Conservation (phyloP, 176 grass and related monocot genomes). For the Zoysia japonica region DNA sequence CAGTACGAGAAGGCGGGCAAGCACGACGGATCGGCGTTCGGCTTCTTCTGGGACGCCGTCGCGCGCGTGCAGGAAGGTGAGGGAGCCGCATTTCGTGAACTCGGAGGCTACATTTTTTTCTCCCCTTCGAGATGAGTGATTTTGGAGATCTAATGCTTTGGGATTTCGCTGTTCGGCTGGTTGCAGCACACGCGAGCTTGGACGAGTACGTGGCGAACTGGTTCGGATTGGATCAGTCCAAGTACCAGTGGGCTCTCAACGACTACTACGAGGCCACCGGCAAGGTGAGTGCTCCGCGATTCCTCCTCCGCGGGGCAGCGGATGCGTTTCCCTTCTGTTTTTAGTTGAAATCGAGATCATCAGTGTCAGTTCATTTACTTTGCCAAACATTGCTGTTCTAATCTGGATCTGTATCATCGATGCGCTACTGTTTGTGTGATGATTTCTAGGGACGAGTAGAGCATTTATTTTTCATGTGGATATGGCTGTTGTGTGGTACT, state of each 20-base stretch:
- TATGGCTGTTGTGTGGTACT: conserved; percentile 24
- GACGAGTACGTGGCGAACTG: conserved; percentile 87
- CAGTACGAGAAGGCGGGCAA: conserved; percentile 64
- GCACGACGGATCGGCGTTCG: conserved; percentile 62
- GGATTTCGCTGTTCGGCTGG: not conserved
- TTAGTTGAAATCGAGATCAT: conserved; percentile 26
- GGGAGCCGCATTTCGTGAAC: conserved; percentile 1
- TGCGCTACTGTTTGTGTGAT: not conserved
- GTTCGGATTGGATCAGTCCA: conserved; percentile 93
- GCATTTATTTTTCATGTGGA: not conserved
- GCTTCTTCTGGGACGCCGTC: conserved; percentile 92
- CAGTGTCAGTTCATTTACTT: conserved; percentile 20
- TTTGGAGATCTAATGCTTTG: conserved; percentile 21
- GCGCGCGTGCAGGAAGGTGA: conserved; percentile 85
- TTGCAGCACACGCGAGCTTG: conserved; percentile 63
- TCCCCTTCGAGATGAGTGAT: not conserved
- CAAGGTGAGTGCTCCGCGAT: conserved; percentile 56
- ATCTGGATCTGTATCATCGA: conserved; percentile 34
- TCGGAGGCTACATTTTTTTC: not conserved
- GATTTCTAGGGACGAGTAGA: conserved; percentile 5
- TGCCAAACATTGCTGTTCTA: not conserved
- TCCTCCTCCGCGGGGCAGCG: not conserved
- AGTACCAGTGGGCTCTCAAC: conserved; percentile 94
- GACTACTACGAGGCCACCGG: conserved; percentile 89
- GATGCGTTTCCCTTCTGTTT: conserved; percentile 25